A percentile compares a stretch with the other conserved stretches of the same genome.
phyloP scores from a whole-genome alignment of 495 filamentous ascomycete species.

The Aspergillus indologenus region DNA sequence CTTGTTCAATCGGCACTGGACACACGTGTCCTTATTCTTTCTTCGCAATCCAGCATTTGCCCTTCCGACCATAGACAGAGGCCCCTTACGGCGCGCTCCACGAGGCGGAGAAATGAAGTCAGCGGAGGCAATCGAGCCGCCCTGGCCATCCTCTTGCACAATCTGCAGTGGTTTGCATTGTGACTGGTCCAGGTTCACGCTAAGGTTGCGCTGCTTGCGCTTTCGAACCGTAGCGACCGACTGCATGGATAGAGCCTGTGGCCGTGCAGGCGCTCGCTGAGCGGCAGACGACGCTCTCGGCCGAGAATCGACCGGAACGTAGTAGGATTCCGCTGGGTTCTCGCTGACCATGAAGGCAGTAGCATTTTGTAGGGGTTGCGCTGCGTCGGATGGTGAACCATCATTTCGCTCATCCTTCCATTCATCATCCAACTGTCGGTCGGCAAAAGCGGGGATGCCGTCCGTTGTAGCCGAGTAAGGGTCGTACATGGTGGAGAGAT shows the following conservation, averaged over 20 bases:
- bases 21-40: slow-evolving; percentile 51
- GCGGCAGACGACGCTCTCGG: slow-evolving; percentile 27
- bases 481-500: slow-evolving; percentile 36
- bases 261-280: slow-evolving; percentile 27
- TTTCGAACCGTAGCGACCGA: slow-evolving; percentile 37
- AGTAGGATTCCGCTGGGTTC: slow-evolving; percentile 30
- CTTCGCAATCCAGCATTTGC: slow-evolving; percentile 46
- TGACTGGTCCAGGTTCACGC: slow-evolving; percentile 29
- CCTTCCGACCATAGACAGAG: slow-evolving; percentile 42
- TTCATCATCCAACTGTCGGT: slow-evolving; percentile 34
- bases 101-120: slow-evolving; percentile 47
- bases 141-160: slow-evolving; percentile 48
- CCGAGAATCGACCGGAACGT: slow-evolving; percentile 28
- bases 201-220: slow-evolving; percentile 40
- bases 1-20: slow-evolving; percentile 48
- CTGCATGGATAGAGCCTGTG: slow-evolving; percentile 36
- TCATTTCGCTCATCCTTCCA: slow-evolving; percentile 34
- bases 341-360: slow-evolving; percentile 44
- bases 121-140: slow-evolving; percentile 47
- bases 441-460: slow-evolving; percentile 31
- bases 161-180: slow-evolving; percentile 42
- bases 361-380: slow-evolving; percentile 28
- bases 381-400: slow-evolving; percentile 23
- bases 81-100: slow-evolving; percentile 47
- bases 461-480: slow-evolving; percentile 39